Base-by-base conservation (phyloP, 495 filamentous ascomycete genomes). In the Letharia lupina region DNA sequence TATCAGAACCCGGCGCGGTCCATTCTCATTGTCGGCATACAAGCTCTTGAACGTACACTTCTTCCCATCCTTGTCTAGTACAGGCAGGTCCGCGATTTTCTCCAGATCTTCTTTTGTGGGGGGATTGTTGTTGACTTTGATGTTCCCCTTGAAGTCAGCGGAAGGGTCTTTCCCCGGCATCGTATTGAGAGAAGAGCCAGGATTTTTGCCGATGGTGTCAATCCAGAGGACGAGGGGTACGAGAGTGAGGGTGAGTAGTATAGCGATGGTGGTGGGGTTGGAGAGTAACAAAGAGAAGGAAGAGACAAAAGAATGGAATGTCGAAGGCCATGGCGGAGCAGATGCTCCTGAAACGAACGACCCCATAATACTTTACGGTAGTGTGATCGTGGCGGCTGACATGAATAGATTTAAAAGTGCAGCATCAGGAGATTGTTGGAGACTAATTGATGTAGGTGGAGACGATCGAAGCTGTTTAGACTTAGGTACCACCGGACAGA, bases 1-100 rank as follows among this genome's bases (percentile, higher is more conserved):
- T 23, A 95, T 73, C 40, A 94, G 77, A 2, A 90, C 86, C 10
- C 87, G 77, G 3, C 80, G 75, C 10, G 78, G 75, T 33, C 66
- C 63, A 4, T 63, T 44, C 13, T 67, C 64, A 4, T 61, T 57
- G 13, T 71, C 54, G 35, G 54, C 45, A 70, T 90, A 92, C 31
- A 94, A 74, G 63, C 80, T 85, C 72, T 85, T 84, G 78, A 93
- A 94, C 6, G 84, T 77, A 54, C 80, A 76, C 4, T 79, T 72
- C 60, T 85, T 85, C 18, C 88, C 87, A 57, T 89, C 74, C 42
- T 77, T 75, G 70, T 90, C 89, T 44, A 90, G 79, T 3, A 95
- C 81, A 0, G 79, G 73, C 71, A 87, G 78, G 57, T 85, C 74
- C 15, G 82, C 81, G 62, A 85, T 77, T 67, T 82, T 81, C 20